These are phyloP conservation scores for Exophiala dermatitidis DNA, from an alignment of 2,329 filamentous ascomycete genomes.

Conservation along the genomic window DNA sequence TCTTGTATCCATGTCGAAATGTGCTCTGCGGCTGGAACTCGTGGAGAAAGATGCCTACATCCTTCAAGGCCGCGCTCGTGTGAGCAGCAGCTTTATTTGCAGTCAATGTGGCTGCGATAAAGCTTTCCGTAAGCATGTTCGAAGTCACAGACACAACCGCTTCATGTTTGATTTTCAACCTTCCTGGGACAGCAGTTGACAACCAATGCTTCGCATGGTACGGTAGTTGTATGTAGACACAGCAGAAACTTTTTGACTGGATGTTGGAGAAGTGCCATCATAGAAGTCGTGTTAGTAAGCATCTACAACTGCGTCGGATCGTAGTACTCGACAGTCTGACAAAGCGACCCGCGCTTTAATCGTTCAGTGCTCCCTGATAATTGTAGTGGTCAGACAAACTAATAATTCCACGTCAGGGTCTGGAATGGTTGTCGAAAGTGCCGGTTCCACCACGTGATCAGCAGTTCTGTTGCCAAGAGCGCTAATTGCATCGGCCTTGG, in stretches of 20 bases:
- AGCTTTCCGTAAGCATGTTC: constrained; percentile 44
- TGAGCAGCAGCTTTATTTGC: constrained; percentile 32
- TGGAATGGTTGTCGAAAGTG: too few species aligned
- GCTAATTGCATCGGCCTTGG: not conserved
- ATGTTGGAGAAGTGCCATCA: not conserved
- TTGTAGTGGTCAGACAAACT: too few species aligned
- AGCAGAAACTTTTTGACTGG: constrained; percentile 9
- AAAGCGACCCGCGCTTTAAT: not conserved
- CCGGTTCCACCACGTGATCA: not conserved
- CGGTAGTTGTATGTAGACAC: not conserved
- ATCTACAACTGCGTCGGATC: too few species aligned
- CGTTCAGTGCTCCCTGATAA: too few species aligned
- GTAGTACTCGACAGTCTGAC: not conserved
- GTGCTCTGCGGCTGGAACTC: constrained; percentile 69
- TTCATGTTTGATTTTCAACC: not conserved
- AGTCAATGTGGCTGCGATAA: constrained; percentile 41
- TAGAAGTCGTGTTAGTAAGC: too few species aligned
- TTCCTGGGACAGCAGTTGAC: not conserved
- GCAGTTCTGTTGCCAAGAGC: not conserved
- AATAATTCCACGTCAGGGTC: too few species aligned
- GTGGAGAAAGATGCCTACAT: constrained; percentile 81
- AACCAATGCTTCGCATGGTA: not conserved
- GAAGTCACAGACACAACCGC: not conserved
- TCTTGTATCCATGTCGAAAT: constrained; percentile 79
- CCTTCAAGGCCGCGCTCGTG: constrained; percentile 52